Evolutionary conservation across 2,329 filamentous ascomycete species (phyloP).

Genomic region (Davidsoniella australis): DNA sequence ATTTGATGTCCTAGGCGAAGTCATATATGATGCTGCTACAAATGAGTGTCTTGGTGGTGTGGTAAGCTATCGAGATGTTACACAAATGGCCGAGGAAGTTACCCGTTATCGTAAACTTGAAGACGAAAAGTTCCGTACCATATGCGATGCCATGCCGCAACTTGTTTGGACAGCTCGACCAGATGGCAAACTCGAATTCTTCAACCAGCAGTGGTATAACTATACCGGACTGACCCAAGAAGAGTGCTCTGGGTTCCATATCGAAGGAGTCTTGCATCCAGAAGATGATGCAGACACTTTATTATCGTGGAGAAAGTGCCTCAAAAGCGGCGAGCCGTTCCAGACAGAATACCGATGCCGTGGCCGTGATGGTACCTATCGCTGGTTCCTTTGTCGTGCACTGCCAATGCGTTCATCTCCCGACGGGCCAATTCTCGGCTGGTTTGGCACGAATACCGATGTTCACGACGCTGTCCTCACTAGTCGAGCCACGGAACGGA

Average conservation of each 20-base stretch:
- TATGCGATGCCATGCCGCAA: conserved; percentile 57
- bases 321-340: conserved; percentile 52
- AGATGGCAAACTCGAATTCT: conserved; percentile 54
- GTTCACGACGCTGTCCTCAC: conserved; percentile 54
- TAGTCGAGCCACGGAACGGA: conserved; percentile 48
- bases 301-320: conserved; percentile 41
- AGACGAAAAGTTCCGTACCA: conserved; percentile 56
- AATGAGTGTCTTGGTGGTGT: conserved; percentile 60
- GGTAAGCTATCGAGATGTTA: conserved; percentile 56
- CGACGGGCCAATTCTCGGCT: conserved; percentile 54
- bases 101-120: conserved; percentile 52
- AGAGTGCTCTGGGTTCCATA: conserved; percentile 43
- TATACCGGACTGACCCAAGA: conserved; percentile 53
- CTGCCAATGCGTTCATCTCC: conserved; percentile 49
- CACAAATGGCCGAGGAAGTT: conserved; percentile 50
- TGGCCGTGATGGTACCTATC: conserved; percentile 50
- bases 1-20: conserved; percentile 51
- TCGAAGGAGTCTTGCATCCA: conserved; percentile 48
- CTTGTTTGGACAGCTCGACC: conserved; percentile 58
- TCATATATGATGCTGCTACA: conserved; percentile 46
- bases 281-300: conserved; percentile 46
- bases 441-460: conserved; percentile 67
- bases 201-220: conserved; percentile 61
- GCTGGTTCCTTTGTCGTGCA: conserved; percentile 64
- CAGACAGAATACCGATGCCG: conserved; percentile 53